phyloP scores from a whole-genome alignment of 2,329 filamentous ascomycete genomes.

The Escovopsis sp. region DNA sequence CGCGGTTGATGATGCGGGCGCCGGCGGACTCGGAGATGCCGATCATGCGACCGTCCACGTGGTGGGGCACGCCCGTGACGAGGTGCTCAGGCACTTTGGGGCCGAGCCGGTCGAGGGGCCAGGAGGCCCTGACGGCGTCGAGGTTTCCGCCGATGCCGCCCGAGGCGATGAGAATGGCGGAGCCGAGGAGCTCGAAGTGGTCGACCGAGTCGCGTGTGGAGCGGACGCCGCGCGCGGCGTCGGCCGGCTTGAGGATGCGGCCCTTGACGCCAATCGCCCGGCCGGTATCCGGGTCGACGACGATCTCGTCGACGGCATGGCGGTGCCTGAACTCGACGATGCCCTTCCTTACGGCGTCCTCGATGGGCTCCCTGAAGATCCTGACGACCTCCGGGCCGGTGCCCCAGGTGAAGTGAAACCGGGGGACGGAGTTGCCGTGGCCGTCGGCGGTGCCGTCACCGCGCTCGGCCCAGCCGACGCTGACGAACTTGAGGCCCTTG shows the following conservation, averaged over 20 bases:
- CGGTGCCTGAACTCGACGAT: constrained; percentile 39
- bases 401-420: constrained; percentile 49
- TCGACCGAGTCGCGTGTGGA: constrained; percentile 32
- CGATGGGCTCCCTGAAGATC: constrained; percentile 40
- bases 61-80: constrained; percentile 44
- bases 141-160: constrained; percentile 47
- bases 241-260: constrained; percentile 34
- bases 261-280: constrained; percentile 38
- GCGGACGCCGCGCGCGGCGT: constrained; percentile 34
- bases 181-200: constrained; percentile 36
- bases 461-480: constrained; percentile 46
- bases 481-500: constrained; percentile 35
- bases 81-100: constrained; percentile 39
- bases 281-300: constrained; percentile 34
- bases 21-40: constrained; percentile 36
- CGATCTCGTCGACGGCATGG: constrained; percentile 40
- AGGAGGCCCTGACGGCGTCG: constrained; percentile 41
- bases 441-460: constrained; percentile 39
- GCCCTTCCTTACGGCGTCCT: constrained; percentile 34
- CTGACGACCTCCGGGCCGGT: constrained; percentile 44
- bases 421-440: constrained; percentile 46
- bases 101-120: constrained; percentile 42
- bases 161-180: constrained; percentile 37
- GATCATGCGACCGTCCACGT: constrained; percentile 51
- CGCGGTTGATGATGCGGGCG: constrained; percentile 41